Evolutionary conservation across 2,329 filamentous ascomycete genomes (phyloP), one percentile per base, ranked within the genome.

Genomic region (Cercospora citrullina): DNA sequence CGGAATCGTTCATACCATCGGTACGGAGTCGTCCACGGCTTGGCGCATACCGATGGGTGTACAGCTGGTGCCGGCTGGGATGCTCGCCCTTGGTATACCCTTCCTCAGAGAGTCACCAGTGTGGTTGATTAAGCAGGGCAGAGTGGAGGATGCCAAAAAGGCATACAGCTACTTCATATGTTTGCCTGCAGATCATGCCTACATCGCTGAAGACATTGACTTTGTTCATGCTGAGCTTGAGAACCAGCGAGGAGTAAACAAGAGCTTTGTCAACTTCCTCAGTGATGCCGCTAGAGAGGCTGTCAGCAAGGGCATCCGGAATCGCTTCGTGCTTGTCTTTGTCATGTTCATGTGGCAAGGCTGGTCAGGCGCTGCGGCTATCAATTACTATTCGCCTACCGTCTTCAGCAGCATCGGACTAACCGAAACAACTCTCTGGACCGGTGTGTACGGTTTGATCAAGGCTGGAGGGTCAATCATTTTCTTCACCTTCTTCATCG

Each of bases 271-370:
- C 18, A 76, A 71, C 1, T 77, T 80, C 42, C 55, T 65, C 8
- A 68, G 73, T 1, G 76, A 72, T 12, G 76, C 78, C 18, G 65
- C 75, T 4, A 75, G 72, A 12, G 78, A 80, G 65, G 70, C 72
- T 1, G 66, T 67, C 5, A 64, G 73, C 57, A 73, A 79, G 62
- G 80, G 80, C 33, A 81, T 81, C 77, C 75, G 80, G 10, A 81
- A 81, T 53, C 78, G 80, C 26, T 78, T 80, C 66, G 65, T 77
- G 3, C 73, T 81, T 1, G 79, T 81, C 23, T 80, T 81, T 68
- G 69, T 80, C 45, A 78, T 80, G 74, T 80, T 81, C 69, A 78
- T 79, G 76, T 79, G 76, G 76, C 77, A 79, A 63, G 77, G 57
- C 28, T 73, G 72, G 72, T 75, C 71, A 2, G 77, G 78, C 0